Evolutionary conservation across 345 rosid genomes (phyloP).

Genomic region (Populus simonii): DNA sequence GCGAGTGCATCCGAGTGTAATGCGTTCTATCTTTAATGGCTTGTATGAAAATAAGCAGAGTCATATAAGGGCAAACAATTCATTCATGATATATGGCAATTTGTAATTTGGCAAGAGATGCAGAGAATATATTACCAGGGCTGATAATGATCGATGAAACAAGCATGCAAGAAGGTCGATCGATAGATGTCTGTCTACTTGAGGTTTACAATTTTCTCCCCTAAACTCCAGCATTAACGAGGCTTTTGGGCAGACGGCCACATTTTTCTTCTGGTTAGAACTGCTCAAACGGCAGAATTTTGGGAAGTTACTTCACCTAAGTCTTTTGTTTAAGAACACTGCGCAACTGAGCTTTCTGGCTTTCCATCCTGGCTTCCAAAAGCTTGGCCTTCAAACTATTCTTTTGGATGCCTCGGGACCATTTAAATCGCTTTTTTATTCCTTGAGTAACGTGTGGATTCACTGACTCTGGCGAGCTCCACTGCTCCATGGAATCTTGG

Average conservation of each 20-base stretch:
- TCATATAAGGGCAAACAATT: background rate
- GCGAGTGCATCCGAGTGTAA: background rate
- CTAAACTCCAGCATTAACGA: background rate
- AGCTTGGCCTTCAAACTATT: constrained; percentile 18
- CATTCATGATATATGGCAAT: background rate
- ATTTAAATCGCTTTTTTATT: constrained; percentile 21
- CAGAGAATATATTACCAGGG: background rate
- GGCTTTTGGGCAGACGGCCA: background rate
- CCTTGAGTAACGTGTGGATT: constrained; percentile 29
- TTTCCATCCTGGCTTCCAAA: constrained; percentile 15
- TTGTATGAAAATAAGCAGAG: background rate
- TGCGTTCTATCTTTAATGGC: background rate
- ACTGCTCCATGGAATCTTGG: constrained; percentile 2
- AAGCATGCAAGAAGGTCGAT: background rate
- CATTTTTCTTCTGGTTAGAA: background rate
- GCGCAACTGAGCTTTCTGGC: constrained; percentile 18
- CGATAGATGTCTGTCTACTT: background rate
- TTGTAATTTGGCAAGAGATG: background rate
- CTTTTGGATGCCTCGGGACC: constrained; percentile 20
- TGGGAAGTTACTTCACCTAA: background rate
- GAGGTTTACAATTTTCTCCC: background rate
- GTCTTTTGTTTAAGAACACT: constrained; percentile 6
- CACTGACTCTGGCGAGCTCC: background rate
- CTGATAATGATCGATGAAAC: background rate
- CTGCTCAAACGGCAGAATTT: background rate